Percentiles rank a stretch among this genome's conserved stretches.
These are phyloP conservation scores for Cyanidiococcus yangmingshanensis DNA, from an alignment of 23 red algal species.

Conservation along the genomic window DNA sequence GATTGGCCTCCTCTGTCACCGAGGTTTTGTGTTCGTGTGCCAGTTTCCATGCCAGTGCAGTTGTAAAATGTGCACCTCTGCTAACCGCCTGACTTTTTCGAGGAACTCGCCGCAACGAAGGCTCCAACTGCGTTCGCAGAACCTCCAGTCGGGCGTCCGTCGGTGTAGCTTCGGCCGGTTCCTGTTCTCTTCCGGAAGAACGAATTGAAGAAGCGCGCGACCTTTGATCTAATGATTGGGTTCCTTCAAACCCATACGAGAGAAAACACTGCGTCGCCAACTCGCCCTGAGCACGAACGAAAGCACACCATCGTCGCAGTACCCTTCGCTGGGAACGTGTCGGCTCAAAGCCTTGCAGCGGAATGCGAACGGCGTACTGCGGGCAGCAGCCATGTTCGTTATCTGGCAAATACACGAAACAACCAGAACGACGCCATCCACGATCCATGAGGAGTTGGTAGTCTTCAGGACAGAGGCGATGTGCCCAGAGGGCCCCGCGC, in stretches of 20 bases:
- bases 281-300: neutral
- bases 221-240: neutral
- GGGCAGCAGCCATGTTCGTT: constrained; percentile 61
- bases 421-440: constrained; percentile 78
- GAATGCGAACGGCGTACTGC: constrained; percentile 59
- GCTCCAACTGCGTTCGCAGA: neutral
- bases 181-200: neutral
- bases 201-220: neutral
- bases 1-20: neutral
- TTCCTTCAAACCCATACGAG: neutral
- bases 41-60: neutral
- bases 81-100: neutral
- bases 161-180: neutral
- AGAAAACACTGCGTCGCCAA: neutral
- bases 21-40: neutral
- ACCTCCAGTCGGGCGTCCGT: neutral
- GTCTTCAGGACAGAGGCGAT: constrained; percentile 40
- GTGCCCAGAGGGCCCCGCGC: constrained; percentile 26
- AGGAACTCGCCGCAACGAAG: neutral
- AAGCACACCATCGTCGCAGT: neutral
- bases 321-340: constrained; percentile 20
- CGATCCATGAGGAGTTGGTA: constrained; percentile 60
- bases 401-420: constrained; percentile 63
- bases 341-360: neutral
- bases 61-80: constrained; percentile 1